These are phyloP conservation scores for Sphenostylis stenocarpa DNA, from an alignment of 306 rosid species.

Conservation along the genomic window DNA sequence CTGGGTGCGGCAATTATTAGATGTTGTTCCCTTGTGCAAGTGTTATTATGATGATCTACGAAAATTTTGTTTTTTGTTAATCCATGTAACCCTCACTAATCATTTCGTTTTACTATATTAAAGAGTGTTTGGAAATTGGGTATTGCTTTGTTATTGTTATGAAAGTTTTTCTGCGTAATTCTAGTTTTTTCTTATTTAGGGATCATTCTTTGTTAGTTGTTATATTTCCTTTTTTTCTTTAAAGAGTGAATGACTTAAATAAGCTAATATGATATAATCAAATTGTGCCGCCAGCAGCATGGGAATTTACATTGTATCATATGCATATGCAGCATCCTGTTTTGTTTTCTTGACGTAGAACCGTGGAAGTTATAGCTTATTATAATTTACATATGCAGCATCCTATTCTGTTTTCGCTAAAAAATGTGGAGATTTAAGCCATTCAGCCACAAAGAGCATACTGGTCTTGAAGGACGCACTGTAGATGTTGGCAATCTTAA, in stretches of 20 bases:
- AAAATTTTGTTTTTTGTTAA: constrained; percentile 1
- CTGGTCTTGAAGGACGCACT: constrained; percentile 90
- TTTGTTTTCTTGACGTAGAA: neutral
- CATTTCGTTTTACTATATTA: neutral
- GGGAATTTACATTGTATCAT: neutral
- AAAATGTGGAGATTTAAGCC: constrained; percentile 98
- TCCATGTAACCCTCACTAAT: constrained; percentile 1
- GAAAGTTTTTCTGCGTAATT: neutral
- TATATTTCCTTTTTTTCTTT: neutral
- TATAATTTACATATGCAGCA: constrained; percentile 36
- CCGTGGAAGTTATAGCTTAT: constrained; percentile 13
- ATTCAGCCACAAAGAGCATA: constrained; percentile 78
- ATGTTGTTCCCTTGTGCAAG: neutral
- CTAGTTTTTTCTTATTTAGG: neutral
- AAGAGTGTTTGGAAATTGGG: neutral
- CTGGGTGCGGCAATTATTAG: neutral
- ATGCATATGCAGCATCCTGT: neutral
- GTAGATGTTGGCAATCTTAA: constrained; percentile 87
- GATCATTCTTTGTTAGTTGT: neutral
- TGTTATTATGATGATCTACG: constrained; percentile 1
- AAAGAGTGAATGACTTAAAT: neutral
- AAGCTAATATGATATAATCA: constrained; percentile 9
- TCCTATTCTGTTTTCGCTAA: constrained; percentile 16
- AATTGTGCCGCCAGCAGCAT: neutral
- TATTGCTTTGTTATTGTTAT: neutral